These are phyloP conservation scores for Epichloe scottii DNA, from an alignment of 2,329 filamentous ascomycete genomes.

Conservation along the genomic window DNA sequence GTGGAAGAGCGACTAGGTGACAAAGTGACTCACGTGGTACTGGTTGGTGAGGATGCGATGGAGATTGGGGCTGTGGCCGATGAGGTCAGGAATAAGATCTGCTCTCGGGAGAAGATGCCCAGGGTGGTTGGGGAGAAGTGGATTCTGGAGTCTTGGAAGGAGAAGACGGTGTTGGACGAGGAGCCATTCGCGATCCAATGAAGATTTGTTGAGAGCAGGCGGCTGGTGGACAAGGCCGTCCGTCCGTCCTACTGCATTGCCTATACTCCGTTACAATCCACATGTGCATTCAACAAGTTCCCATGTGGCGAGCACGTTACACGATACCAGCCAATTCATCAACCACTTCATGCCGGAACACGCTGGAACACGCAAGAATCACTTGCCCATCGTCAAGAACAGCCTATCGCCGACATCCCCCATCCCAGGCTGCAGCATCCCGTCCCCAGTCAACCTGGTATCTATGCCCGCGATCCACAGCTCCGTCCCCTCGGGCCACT, in stretches of 20 bases:
- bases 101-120: conserved; percentile 41
- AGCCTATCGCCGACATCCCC: conserved; percentile 85
- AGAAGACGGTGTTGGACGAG: conserved; percentile 69
- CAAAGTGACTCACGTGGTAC: conserved; percentile 60
- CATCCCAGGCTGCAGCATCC: conserved; percentile 83
- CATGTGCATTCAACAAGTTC: too few species aligned
- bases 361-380: neutral
- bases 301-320: too few species aligned
- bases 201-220: neutral
- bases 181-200: conserved; percentile 38
- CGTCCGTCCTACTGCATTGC: too few species aligned
- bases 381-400: conserved; percentile 53
- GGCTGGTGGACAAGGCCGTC: too few species aligned
- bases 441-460: conserved; percentile 55
- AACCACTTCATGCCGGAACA: neutral
- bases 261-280: too few species aligned
- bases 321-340: neutral
- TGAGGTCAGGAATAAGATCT: conserved; percentile 33
- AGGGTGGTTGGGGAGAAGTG: conserved; percentile 58
- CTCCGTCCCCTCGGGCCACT: conserved; percentile 67
- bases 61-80: conserved; percentile 25
- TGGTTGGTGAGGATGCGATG: conserved; percentile 29
- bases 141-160: conserved; percentile 70
- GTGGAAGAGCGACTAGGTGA: conserved; percentile 37
- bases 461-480: conserved; percentile 80